Conservation (phyloP, 371 early-diverging fungal species). For the Actinomortierella wolfii region DNA sequence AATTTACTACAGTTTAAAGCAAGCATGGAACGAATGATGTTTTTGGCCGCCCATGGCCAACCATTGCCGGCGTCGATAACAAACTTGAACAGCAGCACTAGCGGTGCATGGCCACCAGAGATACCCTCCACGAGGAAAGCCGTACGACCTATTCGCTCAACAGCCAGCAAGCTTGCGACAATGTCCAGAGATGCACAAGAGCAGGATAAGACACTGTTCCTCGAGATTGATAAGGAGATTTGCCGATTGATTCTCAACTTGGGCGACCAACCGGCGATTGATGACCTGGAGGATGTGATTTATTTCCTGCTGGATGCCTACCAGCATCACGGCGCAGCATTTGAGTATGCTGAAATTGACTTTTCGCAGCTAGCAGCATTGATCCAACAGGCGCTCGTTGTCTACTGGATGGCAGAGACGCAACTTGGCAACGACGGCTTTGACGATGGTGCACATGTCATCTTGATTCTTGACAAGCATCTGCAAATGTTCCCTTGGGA, state of each 20-base stretch:
- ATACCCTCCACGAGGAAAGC: too few relatives aligned
- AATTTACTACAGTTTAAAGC: slow-evolving; percentile 23
- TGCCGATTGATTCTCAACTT: slow-evolving; percentile 63
- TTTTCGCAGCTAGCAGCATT: slow-evolving; percentile 20
- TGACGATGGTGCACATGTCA: slow-evolving; percentile 57
- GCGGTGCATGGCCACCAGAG: slow-evolving; percentile 4
- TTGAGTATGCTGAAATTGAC: slow-evolving; percentile 26
- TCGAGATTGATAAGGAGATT: slow-evolving; percentile 57
- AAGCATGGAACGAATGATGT: slow-evolving; percentile 33
- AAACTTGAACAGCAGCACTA: slow-evolving; percentile 10
- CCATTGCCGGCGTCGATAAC: slow-evolving; percentile 6
- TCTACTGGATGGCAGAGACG: slow-evolving; percentile 46
- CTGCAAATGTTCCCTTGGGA: slow-evolving; percentile 88
- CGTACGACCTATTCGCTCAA: too few relatives aligned
- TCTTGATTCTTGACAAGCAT: slow-evolving; percentile 84
- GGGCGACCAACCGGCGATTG: slow-evolving; percentile 51
- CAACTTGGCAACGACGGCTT: slow-evolving; percentile 41
- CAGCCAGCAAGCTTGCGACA: too few relatives aligned
- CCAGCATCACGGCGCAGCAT: slow-evolving; percentile 2
- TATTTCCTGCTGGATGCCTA: slow-evolving; percentile 71
- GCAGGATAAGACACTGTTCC: too few relatives aligned
- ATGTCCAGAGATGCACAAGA: too few relatives aligned
- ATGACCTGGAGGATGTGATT: slow-evolving; percentile 70
- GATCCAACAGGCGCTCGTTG: slow-evolving; percentile 25
- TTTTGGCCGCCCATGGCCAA: slow-evolving; percentile 8